A percentile compares a stretch with the other conserved stretches of the same genome.
Evolutionary conservation across 2,329 filamentous ascomycete genomes (phyloP).

Genomic region (Cercospora sp.): DNA sequence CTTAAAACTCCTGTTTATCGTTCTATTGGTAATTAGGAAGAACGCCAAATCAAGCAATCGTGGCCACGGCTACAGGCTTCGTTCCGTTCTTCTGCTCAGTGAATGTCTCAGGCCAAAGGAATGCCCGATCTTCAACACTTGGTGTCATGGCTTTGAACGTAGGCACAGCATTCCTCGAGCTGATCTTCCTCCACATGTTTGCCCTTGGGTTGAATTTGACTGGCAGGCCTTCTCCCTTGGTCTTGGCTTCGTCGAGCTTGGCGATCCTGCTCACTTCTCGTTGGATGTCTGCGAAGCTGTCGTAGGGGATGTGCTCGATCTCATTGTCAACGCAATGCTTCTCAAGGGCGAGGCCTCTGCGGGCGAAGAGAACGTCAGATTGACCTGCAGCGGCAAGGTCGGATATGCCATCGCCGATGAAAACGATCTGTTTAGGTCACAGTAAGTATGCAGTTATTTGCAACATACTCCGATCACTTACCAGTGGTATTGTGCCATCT

Average conservation of each 20-base stretch:
- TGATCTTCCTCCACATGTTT: conserved; percentile 66
- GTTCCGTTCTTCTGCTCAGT: conserved; percentile 8
- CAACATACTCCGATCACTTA: neutral
- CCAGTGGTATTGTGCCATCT: conserved; percentile 62
- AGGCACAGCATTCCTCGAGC: conserved; percentile 58
- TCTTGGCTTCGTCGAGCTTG: conserved; percentile 62
- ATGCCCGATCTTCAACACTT: conserved; percentile 60
- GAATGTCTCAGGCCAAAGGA: conserved; percentile 63
- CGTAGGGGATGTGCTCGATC: conserved; percentile 62
- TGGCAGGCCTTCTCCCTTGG: conserved; percentile 60
- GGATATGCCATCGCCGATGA: conserved; percentile 69
- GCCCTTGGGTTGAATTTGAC: conserved; percentile 66
- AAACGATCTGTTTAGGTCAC: conserved; percentile 55
- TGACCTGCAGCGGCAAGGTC: conserved; percentile 66
- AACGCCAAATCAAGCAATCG: neutral
- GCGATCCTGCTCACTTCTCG: conserved; percentile 59
- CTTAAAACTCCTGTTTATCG: neutral
- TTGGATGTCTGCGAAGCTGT: conserved; percentile 68
- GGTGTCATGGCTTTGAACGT: conserved; percentile 55
- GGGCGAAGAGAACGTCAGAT: conserved; percentile 68
- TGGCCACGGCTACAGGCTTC: neutral
- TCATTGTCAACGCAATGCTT: conserved; percentile 65
- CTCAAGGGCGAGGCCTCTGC: conserved; percentile 64
- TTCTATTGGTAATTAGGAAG: neutral
- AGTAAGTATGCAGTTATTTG: no score